These are phyloP conservation scores for Lanzia echinophila DNA, from an alignment of 2,329 filamentous ascomycete genomes.

Conservation along the genomic window DNA sequence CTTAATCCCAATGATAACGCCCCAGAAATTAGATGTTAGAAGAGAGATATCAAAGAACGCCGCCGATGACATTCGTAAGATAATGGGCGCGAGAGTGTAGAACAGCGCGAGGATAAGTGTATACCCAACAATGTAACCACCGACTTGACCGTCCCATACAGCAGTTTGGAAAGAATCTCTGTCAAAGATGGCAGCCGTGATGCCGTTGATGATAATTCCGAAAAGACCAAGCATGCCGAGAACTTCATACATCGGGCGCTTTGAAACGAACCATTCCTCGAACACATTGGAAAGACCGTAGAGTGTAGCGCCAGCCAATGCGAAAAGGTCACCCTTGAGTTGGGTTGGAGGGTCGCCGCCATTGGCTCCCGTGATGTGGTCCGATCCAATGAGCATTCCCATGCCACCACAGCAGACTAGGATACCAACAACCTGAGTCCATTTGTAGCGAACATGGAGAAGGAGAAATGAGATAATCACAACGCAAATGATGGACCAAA, in stretches of 20 bases:
- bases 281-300: slow-evolving; percentile 89
- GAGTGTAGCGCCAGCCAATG: slow-evolving; percentile 77
- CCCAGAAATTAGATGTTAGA: slow-evolving; percentile 95
- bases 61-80: slow-evolving; percentile 83
- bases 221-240: slow-evolving; percentile 85
- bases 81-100: slow-evolving; percentile 78
- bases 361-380: slow-evolving; percentile 75
- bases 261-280: slow-evolving; percentile 90
- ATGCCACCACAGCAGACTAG: slow-evolving; percentile 85
- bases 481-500: slow-evolving; percentile 95
- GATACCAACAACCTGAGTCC: slow-evolving; percentile 79
- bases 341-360: slow-evolving; percentile 61
- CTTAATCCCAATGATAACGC: slow-evolving; percentile 81
- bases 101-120: slow-evolving; percentile 78
- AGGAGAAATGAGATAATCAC: slow-evolving; percentile 77
- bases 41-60: slow-evolving; percentile 97
- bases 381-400: slow-evolving; percentile 76
- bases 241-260: slow-evolving; percentile 84
- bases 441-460: slow-evolving; percentile 82
- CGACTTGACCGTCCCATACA: slow-evolving; percentile 60
- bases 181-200: slow-evolving; percentile 89
- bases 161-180: slow-evolving; percentile 60
- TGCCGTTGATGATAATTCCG: slow-evolving; percentile 84
- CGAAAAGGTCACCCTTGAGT: slow-evolving; percentile 89
- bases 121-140: slow-evolving; percentile 83